A percentile compares a stretch with the other conserved stretches of the same genome.
These are phyloP conservation scores for Colletotrichum camelliae DNA, from an alignment of 2,329 filamentous ascomycete genomes.

Conservation along the genomic window DNA sequence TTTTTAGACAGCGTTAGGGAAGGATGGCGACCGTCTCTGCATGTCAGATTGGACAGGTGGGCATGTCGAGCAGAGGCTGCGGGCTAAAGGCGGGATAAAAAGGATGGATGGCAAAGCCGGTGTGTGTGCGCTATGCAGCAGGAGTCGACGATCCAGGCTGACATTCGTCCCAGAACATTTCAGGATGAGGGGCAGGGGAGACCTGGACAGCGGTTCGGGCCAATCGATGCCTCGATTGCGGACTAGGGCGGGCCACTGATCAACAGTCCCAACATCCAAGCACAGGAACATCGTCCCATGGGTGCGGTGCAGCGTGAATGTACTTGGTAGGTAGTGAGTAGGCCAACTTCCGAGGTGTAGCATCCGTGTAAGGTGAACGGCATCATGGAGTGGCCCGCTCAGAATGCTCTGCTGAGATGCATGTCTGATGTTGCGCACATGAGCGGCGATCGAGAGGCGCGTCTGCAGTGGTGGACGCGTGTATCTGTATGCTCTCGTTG, in stretches of 20 bases:
- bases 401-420: neutral
- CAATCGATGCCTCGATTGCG: conserved; percentile 2
- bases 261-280: conserved; percentile 1
- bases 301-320: neutral
- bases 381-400: neutral
- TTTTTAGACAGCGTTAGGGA: neutral
- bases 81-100: neutral
- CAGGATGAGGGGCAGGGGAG: neutral
- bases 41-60: neutral
- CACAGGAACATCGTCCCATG: conserved; percentile 17
- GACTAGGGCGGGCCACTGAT: neutral
- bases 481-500: neutral
- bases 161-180: neutral
- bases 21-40: neutral
- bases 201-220: neutral
- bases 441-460: neutral
- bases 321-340: neutral
- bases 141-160: conserved; percentile 8
- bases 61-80: neutral
- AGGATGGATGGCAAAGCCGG: neutral
- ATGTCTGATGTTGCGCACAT: neutral
- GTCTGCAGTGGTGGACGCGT: neutral
- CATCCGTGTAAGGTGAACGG: neutral
- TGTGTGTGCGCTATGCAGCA: neutral
- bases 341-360: neutral